Conservation (phyloP, 495 filamentous ascomycete species). For the Corynascus novoguineensis region DNA sequence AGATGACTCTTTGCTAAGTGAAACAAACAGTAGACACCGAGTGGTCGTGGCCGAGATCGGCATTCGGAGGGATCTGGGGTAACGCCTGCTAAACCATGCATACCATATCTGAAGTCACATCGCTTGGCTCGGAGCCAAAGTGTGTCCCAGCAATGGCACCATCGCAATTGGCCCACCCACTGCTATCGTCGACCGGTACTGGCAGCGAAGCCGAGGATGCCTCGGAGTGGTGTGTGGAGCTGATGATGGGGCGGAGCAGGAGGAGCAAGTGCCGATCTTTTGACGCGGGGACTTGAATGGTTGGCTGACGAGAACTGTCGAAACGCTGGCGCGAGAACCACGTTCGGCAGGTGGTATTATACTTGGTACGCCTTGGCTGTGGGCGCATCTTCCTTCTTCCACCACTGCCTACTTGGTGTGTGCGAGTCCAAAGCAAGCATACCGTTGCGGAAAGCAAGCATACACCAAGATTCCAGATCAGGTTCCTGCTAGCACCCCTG, state of each 20-base stretch:
- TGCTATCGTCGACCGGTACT: conserved; percentile 7
- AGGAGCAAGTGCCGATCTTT: conserved; percentile 8
- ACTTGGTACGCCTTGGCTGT: no score
- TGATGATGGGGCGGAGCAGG: not conserved
- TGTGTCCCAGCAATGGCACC: conserved; percentile 15
- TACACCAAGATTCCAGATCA: no score
- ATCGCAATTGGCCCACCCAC: conserved; percentile 14
- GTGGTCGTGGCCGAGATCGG: not conserved
- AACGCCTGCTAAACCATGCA: conserved; percentile 9
- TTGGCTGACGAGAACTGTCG: not conserved
- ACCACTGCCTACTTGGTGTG: no score
- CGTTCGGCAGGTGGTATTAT: conserved; percentile 22
- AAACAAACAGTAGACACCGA: not conserved
- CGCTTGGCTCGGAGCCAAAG: conserved; percentile 7
- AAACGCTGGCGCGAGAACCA: not conserved
- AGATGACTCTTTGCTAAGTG: not conserved
- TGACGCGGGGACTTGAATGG: not conserved
- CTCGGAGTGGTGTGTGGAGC: not conserved
- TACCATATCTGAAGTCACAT: conserved; percentile 16
- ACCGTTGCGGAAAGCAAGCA: no score
- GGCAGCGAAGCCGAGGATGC: conserved; percentile 6
- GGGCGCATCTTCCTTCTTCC: no score
- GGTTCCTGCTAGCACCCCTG: no score
- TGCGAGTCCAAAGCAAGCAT: no score
- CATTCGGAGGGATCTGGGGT: conserved; percentile 5